phyloP scores from a whole-genome alignment of 345 rosid genomes.

The Erucastrum elatum region DNA sequence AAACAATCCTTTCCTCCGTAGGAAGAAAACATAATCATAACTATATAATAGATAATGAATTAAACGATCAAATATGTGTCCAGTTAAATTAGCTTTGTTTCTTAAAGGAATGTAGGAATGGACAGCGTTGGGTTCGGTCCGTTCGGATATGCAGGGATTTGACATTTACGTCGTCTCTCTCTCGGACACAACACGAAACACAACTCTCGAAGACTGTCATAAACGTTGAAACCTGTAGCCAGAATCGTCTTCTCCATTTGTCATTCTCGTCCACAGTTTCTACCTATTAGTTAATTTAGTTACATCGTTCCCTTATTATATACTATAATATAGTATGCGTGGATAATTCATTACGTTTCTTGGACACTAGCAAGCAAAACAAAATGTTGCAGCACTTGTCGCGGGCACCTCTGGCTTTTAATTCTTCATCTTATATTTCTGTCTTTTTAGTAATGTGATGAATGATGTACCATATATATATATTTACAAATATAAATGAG shows the following conservation, averaged over 20 bases:
- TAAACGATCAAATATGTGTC: slow-evolving; percentile 10
- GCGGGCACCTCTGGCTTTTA: slow-evolving; percentile 40
- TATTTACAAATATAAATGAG: slow-evolving; percentile 11
- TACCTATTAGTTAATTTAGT: background rate
- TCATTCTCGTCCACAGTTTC: slow-evolving; percentile 66
- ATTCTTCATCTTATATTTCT: background rate
- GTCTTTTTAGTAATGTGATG: background rate
- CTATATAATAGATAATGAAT: slow-evolving; percentile 1
- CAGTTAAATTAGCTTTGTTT: slow-evolving; percentile 2
- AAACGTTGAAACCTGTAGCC: slow-evolving; percentile 77
- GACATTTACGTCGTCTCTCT: slow-evolving; percentile 48
- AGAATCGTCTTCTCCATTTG: slow-evolving; percentile 89
- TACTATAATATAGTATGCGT: background rate
- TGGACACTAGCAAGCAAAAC: slow-evolving; percentile 35
- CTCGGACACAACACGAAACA: slow-evolving; percentile 37
- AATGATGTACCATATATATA: background rate
- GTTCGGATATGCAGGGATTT: slow-evolving; percentile 57
- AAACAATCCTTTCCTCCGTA: background rate
- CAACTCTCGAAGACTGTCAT: slow-evolving; percentile 63
- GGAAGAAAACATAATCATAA: background rate
- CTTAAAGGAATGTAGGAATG: slow-evolving; percentile 35
- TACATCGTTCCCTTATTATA: background rate
- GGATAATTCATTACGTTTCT: slow-evolving; percentile 20
- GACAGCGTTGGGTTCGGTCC: slow-evolving; percentile 48
- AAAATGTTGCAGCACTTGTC: slow-evolving; percentile 40